Base-by-base conservation (phyloP, 352 stramenopile genomes). In the Paralagenidium karlingii region DNA sequence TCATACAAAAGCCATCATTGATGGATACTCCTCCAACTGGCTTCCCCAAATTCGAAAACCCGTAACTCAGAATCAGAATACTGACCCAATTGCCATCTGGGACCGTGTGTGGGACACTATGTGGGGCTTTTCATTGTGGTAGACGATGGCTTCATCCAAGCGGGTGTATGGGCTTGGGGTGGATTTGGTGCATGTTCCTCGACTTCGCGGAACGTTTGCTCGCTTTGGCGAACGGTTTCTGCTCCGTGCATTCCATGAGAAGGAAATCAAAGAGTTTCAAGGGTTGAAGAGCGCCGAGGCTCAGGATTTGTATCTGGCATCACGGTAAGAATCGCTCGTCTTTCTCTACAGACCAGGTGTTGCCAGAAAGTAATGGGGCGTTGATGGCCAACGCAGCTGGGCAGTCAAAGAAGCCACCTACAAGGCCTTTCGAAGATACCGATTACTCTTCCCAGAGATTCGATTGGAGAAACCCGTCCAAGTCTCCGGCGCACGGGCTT, bases 341-440 rank as follows among this genome's bases (percentile, higher is more conserved):
- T 27, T 24, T 32, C 21, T 24, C 4, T 1, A 8, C 2, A 5
- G n/a, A n/a, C 19, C 5, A 11, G 24, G 13, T 37, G 15, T 22
- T 24, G 16, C n/a, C 9, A 15, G 13, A 6, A 2, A 34, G 11
- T 31, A 40, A 11, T 12, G 25, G 16, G 8, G 30, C 11, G 8
- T 22, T 5, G 20, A 8, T 1, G 19, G 1, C 3, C 5, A 25
- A 11, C 34, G 6, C 30, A 69, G 77, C 31, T 91, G 78, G 78
- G 78, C 78, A 6, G 58, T 78, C 16, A 91, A 91, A 38, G 78
- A 91, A 47, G 78, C 78, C 15, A 69, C 70, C 12, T 85, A 74
- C 54, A 91, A 91, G 45, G 78, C 78, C 3, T 91, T 91, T 45
- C 69, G 82, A 43, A 51, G 58, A 11, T 85, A 81, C 38, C 74